phyloP scores from a whole-genome alignment of 768 basidiomycete genomes.

The Rhodotorula sphaerocarpa region DNA sequence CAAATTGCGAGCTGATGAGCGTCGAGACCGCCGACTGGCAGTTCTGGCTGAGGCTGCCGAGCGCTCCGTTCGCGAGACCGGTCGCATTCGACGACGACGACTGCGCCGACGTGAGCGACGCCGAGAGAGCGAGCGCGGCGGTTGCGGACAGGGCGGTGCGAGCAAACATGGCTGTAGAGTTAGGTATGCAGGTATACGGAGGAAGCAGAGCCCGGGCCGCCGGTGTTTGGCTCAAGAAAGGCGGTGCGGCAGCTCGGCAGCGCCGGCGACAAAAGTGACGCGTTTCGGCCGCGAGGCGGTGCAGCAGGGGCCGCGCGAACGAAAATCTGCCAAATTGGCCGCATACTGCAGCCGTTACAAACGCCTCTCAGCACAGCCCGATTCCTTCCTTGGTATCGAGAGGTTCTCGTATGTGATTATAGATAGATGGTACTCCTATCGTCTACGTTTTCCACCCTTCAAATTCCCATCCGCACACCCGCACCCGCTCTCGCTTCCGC shows the following conservation, averaged over 20 bases:
- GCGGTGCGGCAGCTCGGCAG: neutral
- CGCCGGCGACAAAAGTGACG: neutral
- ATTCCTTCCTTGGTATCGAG: no score
- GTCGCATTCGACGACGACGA: conserved; percentile 7
- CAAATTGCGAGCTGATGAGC: conserved; percentile 7
- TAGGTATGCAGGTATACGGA: neutral
- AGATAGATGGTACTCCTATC: no score
- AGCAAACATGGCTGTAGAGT: neutral
- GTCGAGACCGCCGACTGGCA: conserved; percentile 5
- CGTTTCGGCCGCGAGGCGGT: no score
- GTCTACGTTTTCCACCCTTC: conserved; percentile 28
- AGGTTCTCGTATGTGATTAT: no score
- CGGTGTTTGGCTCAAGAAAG: no score
- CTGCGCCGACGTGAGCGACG: neutral
- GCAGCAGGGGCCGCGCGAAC: no score
- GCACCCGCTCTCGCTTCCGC: conserved; percentile 21
- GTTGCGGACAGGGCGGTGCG: neutral
- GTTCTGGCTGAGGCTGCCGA: neutral
- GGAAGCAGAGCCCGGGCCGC: no score
- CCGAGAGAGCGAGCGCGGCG: neutral
- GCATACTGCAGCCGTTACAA: no score
- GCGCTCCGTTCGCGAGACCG: neutral
- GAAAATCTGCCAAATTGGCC: no score
- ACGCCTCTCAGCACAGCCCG: no score
- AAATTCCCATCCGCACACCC: conserved; percentile 29